Evolutionary conservation across 441 rosid species (phyloP), one percentile per base, ranked within the genome.

Genomic region (Corymbia calophylla): DNA sequence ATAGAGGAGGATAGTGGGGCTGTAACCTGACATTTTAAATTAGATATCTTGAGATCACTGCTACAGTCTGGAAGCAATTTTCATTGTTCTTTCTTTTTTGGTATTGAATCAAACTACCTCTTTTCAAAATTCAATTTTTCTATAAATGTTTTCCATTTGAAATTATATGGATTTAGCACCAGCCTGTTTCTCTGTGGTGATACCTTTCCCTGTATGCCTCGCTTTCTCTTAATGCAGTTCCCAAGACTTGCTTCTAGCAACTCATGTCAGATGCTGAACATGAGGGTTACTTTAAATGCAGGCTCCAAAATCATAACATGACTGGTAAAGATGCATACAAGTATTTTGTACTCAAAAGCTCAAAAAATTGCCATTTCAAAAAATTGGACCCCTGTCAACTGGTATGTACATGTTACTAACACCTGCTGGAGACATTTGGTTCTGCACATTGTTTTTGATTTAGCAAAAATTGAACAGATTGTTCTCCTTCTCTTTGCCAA

Each of bases 351-450:
- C 95, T 97, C 87, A 94, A 93, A 93, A 93, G 97, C 98, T 48
- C 99, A 98, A 93, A 95, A 96, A 92, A 96, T 98, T 60, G 99
- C 99, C 9, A 94, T 96, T 87, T 94, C 97, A 48, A 93, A 96
- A 89, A 91, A 92, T 60, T 96, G 98, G 98, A 98, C 95, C 32
- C 99, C 99, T 21, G 99, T 96, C 90, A 98, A 98, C 93, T 98
- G 99, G 99, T 97, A 94, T 87, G 92, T 87, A 66, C 86, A 16
- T 3, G 86, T 13, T 58, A 19, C 64, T 77, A 9, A 14, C 60
- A 90, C 87, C 88, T 86, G 12, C 35, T 58, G n/a, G 58, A 82
- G 55, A 23, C 49, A 35, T 27, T 70, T 70, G 82, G 16, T 73
- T 73, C 82, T 73, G n/a, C 16, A 11, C 82, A 21, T 73, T 11